Percentiles rank a stretch among this genome's conserved stretches.
These are phyloP conservation scores for Lactarius akahatsu DNA, from an alignment of 768 basidiomycete species.

Conservation along the genomic window DNA sequence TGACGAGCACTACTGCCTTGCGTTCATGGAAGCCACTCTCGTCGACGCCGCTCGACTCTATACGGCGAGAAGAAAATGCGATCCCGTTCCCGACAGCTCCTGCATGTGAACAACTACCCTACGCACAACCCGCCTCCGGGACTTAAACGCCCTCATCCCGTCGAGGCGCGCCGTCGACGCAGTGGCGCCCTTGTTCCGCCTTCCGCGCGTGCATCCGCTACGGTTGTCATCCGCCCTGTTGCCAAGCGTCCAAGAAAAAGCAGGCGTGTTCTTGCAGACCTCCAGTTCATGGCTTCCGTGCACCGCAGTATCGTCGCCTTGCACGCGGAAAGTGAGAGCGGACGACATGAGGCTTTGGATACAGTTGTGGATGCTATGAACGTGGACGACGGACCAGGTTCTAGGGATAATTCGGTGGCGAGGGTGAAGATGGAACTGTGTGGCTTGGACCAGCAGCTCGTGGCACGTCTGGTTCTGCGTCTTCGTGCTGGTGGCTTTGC, in stretches of 20 bases:
- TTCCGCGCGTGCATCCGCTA: conserved; percentile 8
- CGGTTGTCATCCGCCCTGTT: conserved; percentile 12
- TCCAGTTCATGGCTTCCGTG: conserved; percentile 28
- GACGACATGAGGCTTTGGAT: background rate
- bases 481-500: conserved; percentile 15
- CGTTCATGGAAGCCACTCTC: conserved; percentile 18
- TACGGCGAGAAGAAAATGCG: conserved; percentile 13
- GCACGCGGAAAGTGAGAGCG: conserved; percentile 3
- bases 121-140: conserved; percentile 13
- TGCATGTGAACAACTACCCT: background rate
- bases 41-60: background rate
- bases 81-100: conserved; percentile 16
- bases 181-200: conserved; percentile 23
- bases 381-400: conserved; percentile 9
- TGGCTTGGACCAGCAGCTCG: conserved; percentile 25
- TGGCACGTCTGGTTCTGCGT: conserved; percentile 18
- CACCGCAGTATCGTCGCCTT: conserved; percentile 27
- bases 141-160: conserved; percentile 21
- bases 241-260: conserved; percentile 29
- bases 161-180: conserved; percentile 20
- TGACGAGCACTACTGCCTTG: conserved; percentile 24
- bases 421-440: conserved; percentile 14
- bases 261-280: conserved; percentile 27
- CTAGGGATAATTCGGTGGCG: background rate
- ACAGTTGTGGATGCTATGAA: conserved; percentile 6